Evolutionary conservation across 176 grass and related monocot genomes (phyloP).

Genomic region (Pharus latifolius): DNA sequence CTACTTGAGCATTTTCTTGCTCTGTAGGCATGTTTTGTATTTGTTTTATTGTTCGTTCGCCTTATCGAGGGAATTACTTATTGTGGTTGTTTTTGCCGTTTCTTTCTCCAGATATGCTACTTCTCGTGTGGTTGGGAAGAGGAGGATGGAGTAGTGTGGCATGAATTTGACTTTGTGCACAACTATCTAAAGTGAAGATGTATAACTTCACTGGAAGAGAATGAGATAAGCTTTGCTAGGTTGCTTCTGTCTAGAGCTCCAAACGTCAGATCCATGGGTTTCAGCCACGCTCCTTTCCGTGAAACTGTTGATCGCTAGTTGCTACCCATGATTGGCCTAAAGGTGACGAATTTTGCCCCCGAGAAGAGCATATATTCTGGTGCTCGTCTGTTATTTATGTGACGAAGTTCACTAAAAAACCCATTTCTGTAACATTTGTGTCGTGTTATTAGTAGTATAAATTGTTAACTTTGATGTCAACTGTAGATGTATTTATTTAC

Average conservation of each 20-base stretch:
- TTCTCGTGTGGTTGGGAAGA: neutral
- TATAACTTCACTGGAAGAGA: conserved; percentile 2
- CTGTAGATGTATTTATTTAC: too few relatives aligned
- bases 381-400: neutral
- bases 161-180: neutral
- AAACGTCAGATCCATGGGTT: neutral
- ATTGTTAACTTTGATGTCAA: too few relatives aligned
- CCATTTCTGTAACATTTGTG: neutral
- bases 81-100: neutral
- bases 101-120: neutral
- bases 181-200: neutral
- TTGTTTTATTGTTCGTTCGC: too few relatives aligned
- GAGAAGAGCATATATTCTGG: neutral
- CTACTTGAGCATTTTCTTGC: too few relatives aligned
- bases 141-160: neutral
- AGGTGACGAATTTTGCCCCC: neutral
- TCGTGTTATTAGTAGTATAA: too few relatives aligned
- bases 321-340: neutral
- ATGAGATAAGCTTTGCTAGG: neutral
- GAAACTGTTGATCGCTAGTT: neutral
- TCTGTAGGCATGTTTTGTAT: too few relatives aligned
- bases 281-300: neutral
- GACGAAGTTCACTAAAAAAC: neutral
- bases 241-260: neutral
- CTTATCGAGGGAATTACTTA: too few relatives aligned